A percentile compares a stretch with the other conserved stretches of the same genome.
Conservation (phyloP, 2,329 filamentous ascomycete species). For the Penicillium sp. region DNA sequence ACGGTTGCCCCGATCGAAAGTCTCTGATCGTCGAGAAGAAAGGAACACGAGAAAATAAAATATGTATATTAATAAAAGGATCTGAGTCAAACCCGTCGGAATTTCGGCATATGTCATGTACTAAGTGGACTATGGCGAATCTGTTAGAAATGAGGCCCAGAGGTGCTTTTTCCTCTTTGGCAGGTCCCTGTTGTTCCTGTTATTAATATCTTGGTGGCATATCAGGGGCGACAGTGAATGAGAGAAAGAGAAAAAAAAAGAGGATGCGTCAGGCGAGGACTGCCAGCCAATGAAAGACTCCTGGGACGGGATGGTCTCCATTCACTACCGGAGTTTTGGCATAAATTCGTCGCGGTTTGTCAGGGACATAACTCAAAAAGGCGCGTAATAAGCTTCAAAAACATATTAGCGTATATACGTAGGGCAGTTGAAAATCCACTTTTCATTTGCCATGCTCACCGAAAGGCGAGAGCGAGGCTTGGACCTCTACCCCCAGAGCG, state of each 20-base stretch:
- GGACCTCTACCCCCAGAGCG: constrained; percentile 1
- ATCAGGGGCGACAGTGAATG: neutral
- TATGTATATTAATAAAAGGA: constrained; percentile 6
- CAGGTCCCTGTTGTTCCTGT: neutral
- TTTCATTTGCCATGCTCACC: constrained; percentile 7
- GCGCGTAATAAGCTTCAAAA: constrained; percentile 14
- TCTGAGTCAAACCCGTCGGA: constrained; percentile 11
- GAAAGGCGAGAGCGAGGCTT: neutral
- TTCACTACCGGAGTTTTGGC: neutral
- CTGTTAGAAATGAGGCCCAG: neutral
- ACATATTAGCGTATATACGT: neutral
- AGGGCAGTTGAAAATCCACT: neutral
- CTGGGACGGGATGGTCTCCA: constrained; percentile 1
- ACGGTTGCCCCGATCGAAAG: constrained; percentile 9
- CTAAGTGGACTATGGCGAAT: neutral
- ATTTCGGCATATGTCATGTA: constrained; percentile 7
- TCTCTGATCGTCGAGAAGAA: constrained; percentile 2
- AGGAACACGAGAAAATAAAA: constrained; percentile 2
- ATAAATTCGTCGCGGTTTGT: neutral
- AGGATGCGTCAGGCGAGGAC: neutral
- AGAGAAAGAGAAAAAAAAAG: neutral
- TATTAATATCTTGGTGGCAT: neutral
- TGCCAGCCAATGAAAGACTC: neutral
- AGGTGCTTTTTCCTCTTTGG: neutral
- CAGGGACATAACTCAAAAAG: neutral